These are phyloP conservation scores for Pseudocercospora pini-densiflorae DNA, from an alignment of 2,329 filamentous ascomycete species.

Conservation along the genomic window DNA sequence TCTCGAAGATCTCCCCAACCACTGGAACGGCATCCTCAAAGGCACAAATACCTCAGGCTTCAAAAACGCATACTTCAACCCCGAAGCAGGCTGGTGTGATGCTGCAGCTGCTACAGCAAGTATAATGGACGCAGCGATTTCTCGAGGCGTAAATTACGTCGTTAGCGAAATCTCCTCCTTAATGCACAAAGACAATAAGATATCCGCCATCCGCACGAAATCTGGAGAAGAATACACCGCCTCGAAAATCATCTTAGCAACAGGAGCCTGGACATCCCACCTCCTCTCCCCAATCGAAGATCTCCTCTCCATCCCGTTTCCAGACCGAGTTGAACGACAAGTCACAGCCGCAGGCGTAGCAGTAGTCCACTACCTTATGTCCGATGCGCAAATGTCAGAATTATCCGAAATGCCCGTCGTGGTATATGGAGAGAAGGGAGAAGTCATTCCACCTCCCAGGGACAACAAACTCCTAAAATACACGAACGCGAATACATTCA, in stretches of 20 bases:
- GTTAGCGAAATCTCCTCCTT: constrained; percentile 52
- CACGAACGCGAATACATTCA: constrained; percentile 61
- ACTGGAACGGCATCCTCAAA: constrained; percentile 49
- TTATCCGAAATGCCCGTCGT: constrained; percentile 60
- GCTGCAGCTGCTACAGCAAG: constrained; percentile 52
- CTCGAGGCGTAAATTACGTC: constrained; percentile 52
- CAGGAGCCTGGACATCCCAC: constrained; percentile 62
- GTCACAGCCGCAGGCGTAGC: constrained; percentile 62
- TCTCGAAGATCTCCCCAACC: constrained; percentile 45
- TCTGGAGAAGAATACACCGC: constrained; percentile 55
- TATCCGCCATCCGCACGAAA: constrained; percentile 54
- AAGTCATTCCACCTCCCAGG: constrained; percentile 55
- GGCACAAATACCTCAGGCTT: constrained; percentile 45
- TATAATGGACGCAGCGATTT: constrained; percentile 51
- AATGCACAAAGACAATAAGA: constrained; percentile 39
- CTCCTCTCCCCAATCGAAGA: constrained; percentile 58
- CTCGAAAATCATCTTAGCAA: constrained; percentile 59
- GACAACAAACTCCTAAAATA: constrained; percentile 61
- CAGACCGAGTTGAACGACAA: constrained; percentile 57
- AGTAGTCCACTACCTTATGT: constrained; percentile 61
- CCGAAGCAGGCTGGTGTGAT: constrained; percentile 59
- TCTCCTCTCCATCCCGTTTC: constrained; percentile 47
- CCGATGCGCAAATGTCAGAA: constrained; percentile 53
- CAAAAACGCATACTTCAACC: constrained; percentile 54
- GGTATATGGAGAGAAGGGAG: constrained; percentile 52